Conservation (phyloP, 768 basidiomycete genomes). For the Phylloporus scabripes region DNA sequence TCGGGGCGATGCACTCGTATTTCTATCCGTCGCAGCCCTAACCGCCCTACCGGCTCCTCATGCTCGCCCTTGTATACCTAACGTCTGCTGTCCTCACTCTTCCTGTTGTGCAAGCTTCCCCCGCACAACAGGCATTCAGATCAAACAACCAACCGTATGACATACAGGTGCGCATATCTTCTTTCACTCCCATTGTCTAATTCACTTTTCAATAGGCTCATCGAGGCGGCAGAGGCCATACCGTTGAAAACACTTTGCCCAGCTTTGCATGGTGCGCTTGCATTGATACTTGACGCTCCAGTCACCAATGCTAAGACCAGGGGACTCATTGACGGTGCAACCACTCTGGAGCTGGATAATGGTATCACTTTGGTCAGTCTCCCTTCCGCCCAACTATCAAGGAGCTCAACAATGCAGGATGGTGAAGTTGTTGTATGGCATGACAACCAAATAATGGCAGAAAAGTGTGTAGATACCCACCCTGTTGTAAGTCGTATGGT, state of each 20-base stretch:
- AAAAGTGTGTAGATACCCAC: slow-evolving; percentile 65
- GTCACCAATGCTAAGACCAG: slow-evolving; percentile 31
- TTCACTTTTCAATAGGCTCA: slow-evolving; percentile 45
- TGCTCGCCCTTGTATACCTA: slow-evolving; percentile 13
- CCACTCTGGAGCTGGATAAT: slow-evolving; percentile 75
- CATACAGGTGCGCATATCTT: slow-evolving; percentile 38
- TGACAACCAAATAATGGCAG: slow-evolving; percentile 56
- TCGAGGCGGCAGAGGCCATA: slow-evolving; percentile 71
- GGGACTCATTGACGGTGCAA: slow-evolving; percentile 71
- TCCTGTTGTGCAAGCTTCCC: slow-evolving; percentile 21
- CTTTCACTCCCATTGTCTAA: slow-evolving; percentile 2
- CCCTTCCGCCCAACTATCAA: neutral
- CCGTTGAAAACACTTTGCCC: slow-evolving; percentile 66
- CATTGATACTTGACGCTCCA: slow-evolving; percentile 8
- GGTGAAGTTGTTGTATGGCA: slow-evolving; percentile 78
- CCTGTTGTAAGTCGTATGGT: slow-evolving; percentile 45
- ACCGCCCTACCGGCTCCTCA: slow-evolving; percentile 5
- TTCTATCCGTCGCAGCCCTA: neutral
- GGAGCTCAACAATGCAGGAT: slow-evolving; percentile 42
- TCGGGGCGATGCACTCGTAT: slow-evolving; percentile 1
- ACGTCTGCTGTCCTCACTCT: slow-evolving; percentile 1
- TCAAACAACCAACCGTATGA: slow-evolving; percentile 38
- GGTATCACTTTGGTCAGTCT: slow-evolving; percentile 59
- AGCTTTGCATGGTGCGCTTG: slow-evolving; percentile 64
- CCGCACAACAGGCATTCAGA: slow-evolving; percentile 23